Conservation (phyloP, 1,284 basidiomycete genomes). For the Papiliotrema terrestris region DNA sequence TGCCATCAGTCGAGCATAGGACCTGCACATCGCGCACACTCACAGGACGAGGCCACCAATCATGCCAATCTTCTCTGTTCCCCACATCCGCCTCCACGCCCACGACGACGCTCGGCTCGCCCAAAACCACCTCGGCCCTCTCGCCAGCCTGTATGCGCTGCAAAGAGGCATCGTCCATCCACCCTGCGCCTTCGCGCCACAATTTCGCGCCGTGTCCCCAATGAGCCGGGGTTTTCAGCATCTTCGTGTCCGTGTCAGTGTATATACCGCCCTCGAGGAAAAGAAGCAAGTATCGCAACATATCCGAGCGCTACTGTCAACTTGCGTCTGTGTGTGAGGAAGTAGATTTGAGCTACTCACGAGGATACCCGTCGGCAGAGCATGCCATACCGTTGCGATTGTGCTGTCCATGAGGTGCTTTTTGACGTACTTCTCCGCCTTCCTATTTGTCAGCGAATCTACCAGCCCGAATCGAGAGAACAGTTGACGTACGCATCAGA, state of each 20-base stretch:
- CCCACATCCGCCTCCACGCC: constrained; percentile 51
- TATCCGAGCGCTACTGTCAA: constrained; percentile 40
- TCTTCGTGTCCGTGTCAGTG: constrained; percentile 46
- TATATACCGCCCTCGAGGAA: constrained; percentile 48
- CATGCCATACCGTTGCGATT: constrained; percentile 37
- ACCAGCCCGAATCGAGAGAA: too few relatives aligned
- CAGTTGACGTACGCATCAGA: constrained; percentile 29
- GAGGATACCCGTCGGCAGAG: constrained; percentile 42
- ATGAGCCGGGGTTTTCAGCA: constrained; percentile 33
- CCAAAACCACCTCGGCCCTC: constrained; percentile 23
- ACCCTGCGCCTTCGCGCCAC: constrained; percentile 38
- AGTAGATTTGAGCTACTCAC: constrained; percentile 19
- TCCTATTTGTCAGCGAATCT: constrained; percentile 20
- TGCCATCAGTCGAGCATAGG: constrained; percentile 9
- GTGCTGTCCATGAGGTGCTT: constrained; percentile 20
- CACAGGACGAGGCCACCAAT: constrained; percentile 49
- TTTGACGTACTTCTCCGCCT: constrained; percentile 28
- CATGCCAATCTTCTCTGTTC: constrained; percentile 45
- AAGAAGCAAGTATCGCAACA: constrained; percentile 46
- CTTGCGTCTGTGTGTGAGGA: constrained; percentile 16
- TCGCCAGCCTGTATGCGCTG: constrained; percentile 23
- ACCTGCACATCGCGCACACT: too few relatives aligned
- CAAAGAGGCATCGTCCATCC: constrained; percentile 22
- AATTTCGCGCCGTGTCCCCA: constrained; percentile 38
- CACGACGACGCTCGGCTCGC: constrained; percentile 42